phyloP scores from a whole-genome alignment of 2,329 filamentous ascomycete genomes.

The Aspergillus sp. region DNA sequence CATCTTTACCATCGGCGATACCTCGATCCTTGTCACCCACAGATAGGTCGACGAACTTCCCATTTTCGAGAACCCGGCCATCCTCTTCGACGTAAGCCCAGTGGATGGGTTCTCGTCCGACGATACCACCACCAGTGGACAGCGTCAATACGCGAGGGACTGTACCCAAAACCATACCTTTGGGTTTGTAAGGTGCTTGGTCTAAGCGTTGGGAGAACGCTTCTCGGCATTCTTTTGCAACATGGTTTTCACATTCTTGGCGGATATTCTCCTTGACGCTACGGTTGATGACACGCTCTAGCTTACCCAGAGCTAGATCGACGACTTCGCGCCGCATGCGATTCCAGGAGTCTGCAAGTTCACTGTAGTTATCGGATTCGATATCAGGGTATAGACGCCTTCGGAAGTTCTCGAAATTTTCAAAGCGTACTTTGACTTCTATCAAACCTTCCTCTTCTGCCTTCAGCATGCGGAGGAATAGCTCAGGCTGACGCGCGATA shows the following conservation, averaged over 20 bases:
- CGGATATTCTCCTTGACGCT: conserved; percentile 93
- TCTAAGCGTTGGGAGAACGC: conserved; percentile 88
- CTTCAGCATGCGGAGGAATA: conserved; percentile 96
- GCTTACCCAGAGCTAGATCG: conserved; percentile 74
- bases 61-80: conserved; percentile 82
- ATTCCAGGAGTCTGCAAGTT: conserved; percentile 94
- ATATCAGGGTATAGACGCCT: conserved; percentile 78
- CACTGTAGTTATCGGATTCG: conserved; percentile 91
- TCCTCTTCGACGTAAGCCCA: conserved; percentile 96
- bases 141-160: conserved; percentile 82
- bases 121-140: conserved; percentile 79
- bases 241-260: conserved; percentile 88
- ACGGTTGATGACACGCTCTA: conserved; percentile 81
- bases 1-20: conserved; percentile 63
- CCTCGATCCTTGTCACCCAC: conserved; percentile 65
- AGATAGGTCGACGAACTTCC: conserved; percentile 78
- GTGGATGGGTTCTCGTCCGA: conserved; percentile 72
- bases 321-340: conserved; percentile 80
- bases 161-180: conserved; percentile 86
- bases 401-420: conserved; percentile 73
- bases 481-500: conserved; percentile 77
- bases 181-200: conserved; percentile 93
- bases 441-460: conserved; percentile 92
- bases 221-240: conserved; percentile 84
- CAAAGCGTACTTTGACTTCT: conserved; percentile 77